A percentile compares a stretch with the other conserved stretches of the same genome.
Evolutionary conservation across 164 flowering plant species (phyloP).

Genomic region (Annona cherimola): DNA sequence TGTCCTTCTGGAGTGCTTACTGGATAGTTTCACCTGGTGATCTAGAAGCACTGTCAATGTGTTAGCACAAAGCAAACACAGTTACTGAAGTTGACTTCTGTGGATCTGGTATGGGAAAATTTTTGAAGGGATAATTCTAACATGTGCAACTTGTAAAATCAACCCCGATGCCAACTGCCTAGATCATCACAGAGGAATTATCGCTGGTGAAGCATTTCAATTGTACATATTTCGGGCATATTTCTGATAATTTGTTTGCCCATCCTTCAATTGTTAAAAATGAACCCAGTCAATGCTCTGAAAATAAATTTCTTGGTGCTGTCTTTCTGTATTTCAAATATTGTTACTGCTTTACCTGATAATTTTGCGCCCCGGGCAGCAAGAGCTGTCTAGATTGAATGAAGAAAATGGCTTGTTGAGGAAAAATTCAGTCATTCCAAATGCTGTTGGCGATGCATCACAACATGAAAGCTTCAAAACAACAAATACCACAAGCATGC

Average conservation of each 20-base stretch:
- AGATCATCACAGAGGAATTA: background rate
- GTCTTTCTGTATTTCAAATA: background rate
- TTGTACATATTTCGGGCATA: too few species aligned
- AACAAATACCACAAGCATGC: constrained; percentile 22
- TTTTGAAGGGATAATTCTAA: background rate
- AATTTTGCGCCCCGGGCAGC: constrained; percentile 35
- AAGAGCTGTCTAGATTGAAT: constrained; percentile 53
- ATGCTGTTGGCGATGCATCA: constrained; percentile 32
- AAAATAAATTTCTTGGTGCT: too few species aligned
- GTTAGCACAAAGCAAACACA: background rate
- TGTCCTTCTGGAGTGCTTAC: background rate
- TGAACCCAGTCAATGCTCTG: background rate
- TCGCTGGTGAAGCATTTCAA: background rate
- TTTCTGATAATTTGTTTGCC: too few species aligned
- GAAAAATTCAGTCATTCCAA: constrained; percentile 48
- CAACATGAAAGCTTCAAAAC: constrained; percentile 35
- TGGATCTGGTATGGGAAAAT: background rate
- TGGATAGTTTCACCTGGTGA: background rate
- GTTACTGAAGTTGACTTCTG: background rate
- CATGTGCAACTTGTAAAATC: background rate
- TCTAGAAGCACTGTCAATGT: background rate
- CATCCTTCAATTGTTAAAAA: too few species aligned
- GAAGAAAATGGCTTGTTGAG: constrained; percentile 67
- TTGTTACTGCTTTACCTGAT: background rate
- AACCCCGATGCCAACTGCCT: background rate